A percentile compares a stretch with the other conserved stretches of the same genome.
Conservation (phyloP, 2,329 filamentous ascomycete genomes). For the Xylariomycetidae sp. region DNA sequence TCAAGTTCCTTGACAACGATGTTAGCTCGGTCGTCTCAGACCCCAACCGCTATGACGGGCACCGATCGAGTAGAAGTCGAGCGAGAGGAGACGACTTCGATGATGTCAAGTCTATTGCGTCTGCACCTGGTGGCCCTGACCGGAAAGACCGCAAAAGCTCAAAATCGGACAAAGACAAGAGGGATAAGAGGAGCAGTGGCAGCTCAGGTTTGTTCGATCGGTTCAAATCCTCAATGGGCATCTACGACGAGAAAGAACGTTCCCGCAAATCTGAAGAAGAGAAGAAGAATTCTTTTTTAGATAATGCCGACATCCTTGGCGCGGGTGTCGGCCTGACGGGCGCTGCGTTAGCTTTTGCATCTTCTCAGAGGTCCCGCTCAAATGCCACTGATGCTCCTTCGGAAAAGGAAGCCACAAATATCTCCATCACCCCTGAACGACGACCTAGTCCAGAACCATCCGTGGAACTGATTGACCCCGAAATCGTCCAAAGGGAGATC, state of each 20-base stretch:
- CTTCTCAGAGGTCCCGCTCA: conserved; percentile 35
- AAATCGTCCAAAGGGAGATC: conserved; percentile 53
- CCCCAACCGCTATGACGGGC: conserved; percentile 29
- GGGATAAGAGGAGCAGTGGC: conserved; percentile 34
- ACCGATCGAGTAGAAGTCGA: conserved; percentile 32
- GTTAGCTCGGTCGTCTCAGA: conserved; percentile 47
- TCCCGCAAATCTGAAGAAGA: conserved; percentile 30
- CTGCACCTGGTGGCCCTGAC: conserved; percentile 33
- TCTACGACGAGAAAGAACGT: conserved; percentile 27
- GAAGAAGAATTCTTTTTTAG: conserved; percentile 62
- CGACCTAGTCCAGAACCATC: conserved; percentile 17
- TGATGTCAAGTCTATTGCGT: conserved; percentile 41
- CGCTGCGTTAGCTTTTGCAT: conserved; percentile 38
- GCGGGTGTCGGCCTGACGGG: conserved; percentile 61
- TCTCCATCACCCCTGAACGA: conserved; percentile 15
- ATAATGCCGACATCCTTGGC: conserved; percentile 66
- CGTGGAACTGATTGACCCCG: conserved; percentile 47
- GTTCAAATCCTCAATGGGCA: conserved; percentile 38
- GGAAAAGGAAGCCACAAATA: conserved; percentile 31
- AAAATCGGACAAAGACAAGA: conserved; percentile 29
- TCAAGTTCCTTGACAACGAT: conserved; percentile 38
- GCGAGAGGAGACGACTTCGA: conserved; percentile 40
- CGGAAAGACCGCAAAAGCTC: conserved; percentile 19
- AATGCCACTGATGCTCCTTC: conserved; percentile 42
- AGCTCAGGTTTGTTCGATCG: conserved; percentile 45